Conservation (phyloP, 345 rosid species). For the Abelmoschus esculentus region DNA sequence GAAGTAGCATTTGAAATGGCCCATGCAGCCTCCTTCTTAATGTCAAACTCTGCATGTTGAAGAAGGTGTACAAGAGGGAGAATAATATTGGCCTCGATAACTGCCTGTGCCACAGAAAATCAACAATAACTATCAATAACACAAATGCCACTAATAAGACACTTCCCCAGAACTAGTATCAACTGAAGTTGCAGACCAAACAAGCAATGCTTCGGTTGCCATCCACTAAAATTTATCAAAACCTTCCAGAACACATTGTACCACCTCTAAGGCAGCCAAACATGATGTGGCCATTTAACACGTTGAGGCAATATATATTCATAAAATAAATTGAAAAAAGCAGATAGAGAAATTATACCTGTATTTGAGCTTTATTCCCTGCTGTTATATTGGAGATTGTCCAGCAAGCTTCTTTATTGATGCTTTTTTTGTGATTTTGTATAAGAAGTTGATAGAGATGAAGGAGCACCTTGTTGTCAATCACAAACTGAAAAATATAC, state of each 20-base stretch:
- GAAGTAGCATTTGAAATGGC: not conserved
- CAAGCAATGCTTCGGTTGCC: not conserved
- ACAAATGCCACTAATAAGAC: not conserved
- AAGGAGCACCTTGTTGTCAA: slow-evolving; percentile 57
- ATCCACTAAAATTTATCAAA: not conserved
- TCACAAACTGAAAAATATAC: slow-evolving; percentile 26
- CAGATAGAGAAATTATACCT: slow-evolving; percentile 33
- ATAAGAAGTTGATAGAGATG: slow-evolving; percentile 49
- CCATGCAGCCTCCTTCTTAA: not conserved
- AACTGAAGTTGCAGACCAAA: not conserved
- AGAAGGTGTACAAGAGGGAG: not conserved
- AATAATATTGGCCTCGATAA: not conserved
- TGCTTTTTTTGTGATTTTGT: not conserved
- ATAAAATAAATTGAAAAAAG: too few relatives aligned
- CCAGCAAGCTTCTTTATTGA: slow-evolving; percentile 1
- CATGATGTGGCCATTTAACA: not conserved
- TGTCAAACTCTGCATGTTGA: not conserved
- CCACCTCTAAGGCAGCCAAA: not conserved
- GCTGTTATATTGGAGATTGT: slow-evolving; percentile 73
- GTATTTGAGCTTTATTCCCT: slow-evolving; percentile 67
- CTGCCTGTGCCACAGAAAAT: slow-evolving; percentile 2
- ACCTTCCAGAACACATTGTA: not conserved
- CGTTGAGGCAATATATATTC: not conserved
- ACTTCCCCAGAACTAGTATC: not conserved
- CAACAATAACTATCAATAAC: not conserved